Conservation (phyloP, 805 yeast genomes). For the Metschnikowia baotianmanensis region DNA sequence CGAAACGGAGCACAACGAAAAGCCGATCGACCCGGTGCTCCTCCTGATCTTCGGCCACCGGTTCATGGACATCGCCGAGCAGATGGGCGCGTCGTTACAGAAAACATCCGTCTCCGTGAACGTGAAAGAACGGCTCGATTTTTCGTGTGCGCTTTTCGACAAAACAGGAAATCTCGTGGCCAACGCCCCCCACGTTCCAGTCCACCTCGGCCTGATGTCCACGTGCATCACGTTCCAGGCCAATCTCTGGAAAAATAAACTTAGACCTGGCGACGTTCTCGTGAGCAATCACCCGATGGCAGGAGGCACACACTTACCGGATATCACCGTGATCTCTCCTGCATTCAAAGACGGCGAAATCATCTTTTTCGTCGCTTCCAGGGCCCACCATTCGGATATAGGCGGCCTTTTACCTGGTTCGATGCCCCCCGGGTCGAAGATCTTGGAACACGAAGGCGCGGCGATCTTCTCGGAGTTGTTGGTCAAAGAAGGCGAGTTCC, state of each 20-base stretch:
- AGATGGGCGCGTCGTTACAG: conserved; percentile 45
- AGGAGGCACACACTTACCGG: conserved; percentile 44
- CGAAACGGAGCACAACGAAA: too few species aligned
- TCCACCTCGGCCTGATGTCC: conserved; percentile 49
- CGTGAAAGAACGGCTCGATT: conserved; percentile 44
- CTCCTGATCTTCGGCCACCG: conserved; percentile 23
- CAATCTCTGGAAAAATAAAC: conserved; percentile 39
- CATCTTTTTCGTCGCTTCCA: conserved; percentile 85
- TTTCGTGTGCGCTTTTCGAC: conserved; percentile 46
- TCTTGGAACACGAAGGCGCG: conserved; percentile 88
- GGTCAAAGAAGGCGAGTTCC: conserved; percentile 67
- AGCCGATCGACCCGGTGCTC: conserved; percentile 20
- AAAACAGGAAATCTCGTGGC: conserved; percentile 43
- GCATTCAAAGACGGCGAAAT: conserved; percentile 53
- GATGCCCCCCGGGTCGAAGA: conserved; percentile 90
- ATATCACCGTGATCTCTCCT: conserved; percentile 88
- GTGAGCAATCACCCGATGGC: conserved; percentile 44
- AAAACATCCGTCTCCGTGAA: conserved; percentile 46
- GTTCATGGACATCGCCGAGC: conserved; percentile 28
- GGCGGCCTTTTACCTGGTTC: conserved; percentile 92
- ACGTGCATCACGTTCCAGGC: conserved; percentile 44
- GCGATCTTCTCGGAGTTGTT: conserved; percentile 75
- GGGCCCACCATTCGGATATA: conserved; percentile 97
- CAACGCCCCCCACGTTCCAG: conserved; percentile 47
- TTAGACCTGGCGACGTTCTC: conserved; percentile 41